phyloP scores from a whole-genome alignment of 179 eudicot genomes.

The Camellia oleifera region DNA sequence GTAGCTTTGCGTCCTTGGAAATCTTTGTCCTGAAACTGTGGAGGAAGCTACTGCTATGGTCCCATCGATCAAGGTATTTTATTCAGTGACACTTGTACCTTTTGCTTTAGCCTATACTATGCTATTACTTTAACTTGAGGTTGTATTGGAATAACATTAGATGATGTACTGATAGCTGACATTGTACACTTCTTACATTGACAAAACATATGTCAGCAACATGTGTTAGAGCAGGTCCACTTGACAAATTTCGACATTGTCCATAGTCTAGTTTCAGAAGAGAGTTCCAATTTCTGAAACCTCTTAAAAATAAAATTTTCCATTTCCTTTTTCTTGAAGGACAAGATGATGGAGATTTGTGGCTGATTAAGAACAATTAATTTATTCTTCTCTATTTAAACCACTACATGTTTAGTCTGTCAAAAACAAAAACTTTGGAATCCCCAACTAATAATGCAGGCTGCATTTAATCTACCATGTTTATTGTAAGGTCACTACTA shows the following conservation, averaged over 20 bases:
- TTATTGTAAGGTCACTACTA: not conserved
- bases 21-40: slow-evolving; percentile 91
- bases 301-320: not conserved
- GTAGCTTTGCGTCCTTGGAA: slow-evolving; percentile 85
- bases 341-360: not conserved
- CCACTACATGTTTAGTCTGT: no score
- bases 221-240: not conserved
- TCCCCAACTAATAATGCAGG: not conserved
- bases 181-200: not conserved
- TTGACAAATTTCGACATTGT: not conserved
- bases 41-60: slow-evolving; percentile 96
- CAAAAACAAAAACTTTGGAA: not conserved
- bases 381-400: not conserved
- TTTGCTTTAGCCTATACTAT: not conserved
- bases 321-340: not conserved
- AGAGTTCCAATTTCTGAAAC: not conserved
- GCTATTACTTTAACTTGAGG: not conserved
- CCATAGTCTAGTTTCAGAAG: not conserved
- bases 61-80: slow-evolving; percentile 63
- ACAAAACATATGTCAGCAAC: no score
- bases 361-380: not conserved
- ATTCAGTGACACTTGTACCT: not conserved
- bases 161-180: not conserved
- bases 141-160: slow-evolving; percentile 3
- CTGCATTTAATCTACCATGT: not conserved